Evolutionary conservation across 2,329 filamentous ascomycete genomes (phyloP), one percentile per base, ranked within the genome.

Genomic region (Albifimbria verrucaria): DNA sequence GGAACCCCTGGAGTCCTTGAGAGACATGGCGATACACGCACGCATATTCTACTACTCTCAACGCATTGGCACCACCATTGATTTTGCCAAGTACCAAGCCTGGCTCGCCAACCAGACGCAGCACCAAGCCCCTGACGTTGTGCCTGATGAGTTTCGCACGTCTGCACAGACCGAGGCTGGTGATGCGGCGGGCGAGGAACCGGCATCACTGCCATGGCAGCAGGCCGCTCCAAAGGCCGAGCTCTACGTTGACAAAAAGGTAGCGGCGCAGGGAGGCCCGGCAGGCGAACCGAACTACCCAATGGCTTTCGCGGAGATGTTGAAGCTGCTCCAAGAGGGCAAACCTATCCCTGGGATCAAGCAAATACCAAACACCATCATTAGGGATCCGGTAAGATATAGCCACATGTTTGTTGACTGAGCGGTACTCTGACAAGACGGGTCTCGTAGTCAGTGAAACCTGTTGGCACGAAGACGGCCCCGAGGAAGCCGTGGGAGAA

Each of bases 321-420:
- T 96, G 52, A 88, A 90, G 63, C 81, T 96, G 51, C 89, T 97
- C 51, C 89, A 90, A 22, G 86, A 85, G 24, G 91, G 91, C 50
- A 85, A 90, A 61, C 87, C 89, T 0, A 88, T 97, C 43, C 91
- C 92, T 1, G 92, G 92, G 1, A 95, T 97, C 64, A 86, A 86
- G 60, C 84, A 96, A 57, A 93, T 97, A 50, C 91, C 92, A 4
- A 83, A 90, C 59, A 94, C 87, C 0, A 77, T 96, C 5, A 77
- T 92, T 20, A 78, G 85, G 51, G 87, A 88, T 4, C 82, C 90
- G 55, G 87, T 88, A 55, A 81, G 78, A 5, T 12, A 20, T 9
- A 12, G 4, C 15, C 20, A 7, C n/a, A 18, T 20, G 18, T 7
- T 9, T 22, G n/a, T 5, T n/a, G 41, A 11, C n/a, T n/a, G n/a